Conservation (phyloP, 176 grass and related monocot species). For the Eleusine coracana region DNA sequence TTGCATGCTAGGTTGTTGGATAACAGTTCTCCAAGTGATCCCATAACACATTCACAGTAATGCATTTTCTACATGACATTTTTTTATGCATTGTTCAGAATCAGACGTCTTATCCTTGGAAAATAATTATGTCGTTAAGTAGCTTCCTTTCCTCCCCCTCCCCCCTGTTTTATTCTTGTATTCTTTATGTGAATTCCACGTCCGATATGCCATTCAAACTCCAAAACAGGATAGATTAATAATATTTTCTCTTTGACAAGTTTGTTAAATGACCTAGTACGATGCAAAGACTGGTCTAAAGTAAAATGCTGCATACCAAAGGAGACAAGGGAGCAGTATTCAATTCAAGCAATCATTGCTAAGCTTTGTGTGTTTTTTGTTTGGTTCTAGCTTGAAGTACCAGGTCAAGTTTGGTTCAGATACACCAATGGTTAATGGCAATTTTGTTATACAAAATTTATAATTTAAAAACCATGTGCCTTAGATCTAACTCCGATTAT, state of each 20-base stretch:
- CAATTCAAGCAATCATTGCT: background rate
- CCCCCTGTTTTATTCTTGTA: background rate
- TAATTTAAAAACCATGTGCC: background rate
- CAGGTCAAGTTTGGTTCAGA: background rate
- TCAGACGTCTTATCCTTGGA: background rate
- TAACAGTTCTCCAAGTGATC: conserved; percentile 60
- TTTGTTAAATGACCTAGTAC: background rate
- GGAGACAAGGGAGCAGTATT: background rate
- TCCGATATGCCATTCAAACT: background rate
- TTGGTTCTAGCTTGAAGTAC: background rate
- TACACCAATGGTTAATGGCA: background rate
- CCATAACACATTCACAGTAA: conserved; percentile 66
- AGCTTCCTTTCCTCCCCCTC: background rate
- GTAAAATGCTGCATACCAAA: background rate
- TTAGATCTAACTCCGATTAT: conserved; percentile 16
- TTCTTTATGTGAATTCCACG: background rate
- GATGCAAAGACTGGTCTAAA: background rate
- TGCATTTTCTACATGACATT: conserved; percentile 49
- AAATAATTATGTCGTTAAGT: conserved; percentile 1
- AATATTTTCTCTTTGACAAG: background rate
- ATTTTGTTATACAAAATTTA: conserved; percentile 9
- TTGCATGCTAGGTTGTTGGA: conserved; percentile 91
- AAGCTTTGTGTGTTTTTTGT: background rate
- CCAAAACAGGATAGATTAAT: background rate
- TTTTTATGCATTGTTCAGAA: background rate